Evolutionary conservation across 768 basidiomycete genomes (phyloP), one percentile per base, ranked within the genome.

Genomic region (Mycena floridula): DNA sequence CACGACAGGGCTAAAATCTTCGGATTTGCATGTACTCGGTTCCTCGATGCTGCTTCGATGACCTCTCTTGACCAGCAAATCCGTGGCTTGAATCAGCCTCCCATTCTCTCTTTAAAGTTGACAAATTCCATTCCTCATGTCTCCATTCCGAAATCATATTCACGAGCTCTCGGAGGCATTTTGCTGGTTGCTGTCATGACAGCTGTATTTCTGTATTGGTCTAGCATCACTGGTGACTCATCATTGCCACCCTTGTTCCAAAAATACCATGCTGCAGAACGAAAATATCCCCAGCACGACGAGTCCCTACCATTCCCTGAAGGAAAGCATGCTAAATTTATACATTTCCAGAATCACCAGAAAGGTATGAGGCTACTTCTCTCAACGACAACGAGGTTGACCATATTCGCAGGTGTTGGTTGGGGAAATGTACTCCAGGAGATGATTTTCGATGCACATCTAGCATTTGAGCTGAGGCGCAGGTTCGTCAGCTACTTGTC

Each of bases 381-480:
- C 69, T 2, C 64, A 62, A 21, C n/a, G n/a, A n/a, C n/a, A 49
- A 1, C 56, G 70, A 67, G 13, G 23, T 1, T 23, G 18, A 1
- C n/a, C 20, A 21, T 6, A 9, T 46, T 7, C 12, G 32, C 37
- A 77, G 77, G 54, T 8, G 66, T 70, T 35, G 82, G 81, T 3
- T 82, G 77, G 77, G 81, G 80, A 2, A 84, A 84, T 43, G 67
- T 59, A 7, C 63, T 82, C 66, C 77, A 83, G 47, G 80, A 81
- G 46, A 68, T 78, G 46, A 42, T 82, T 3, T 51, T 81, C 38
- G 71, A 74, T 39, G 66, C 76, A 0, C 62, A 75, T 36, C 58
- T 84, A 2, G 73, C 79, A 0, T 65, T 72, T 39, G 54, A 61
- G 2, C 56, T 76, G 0, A 67, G 68, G 24, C 59, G 79, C 50